phyloP scores from a whole-genome alignment of 768 basidiomycete species.

The Cystofilobasidium macerans region DNA sequence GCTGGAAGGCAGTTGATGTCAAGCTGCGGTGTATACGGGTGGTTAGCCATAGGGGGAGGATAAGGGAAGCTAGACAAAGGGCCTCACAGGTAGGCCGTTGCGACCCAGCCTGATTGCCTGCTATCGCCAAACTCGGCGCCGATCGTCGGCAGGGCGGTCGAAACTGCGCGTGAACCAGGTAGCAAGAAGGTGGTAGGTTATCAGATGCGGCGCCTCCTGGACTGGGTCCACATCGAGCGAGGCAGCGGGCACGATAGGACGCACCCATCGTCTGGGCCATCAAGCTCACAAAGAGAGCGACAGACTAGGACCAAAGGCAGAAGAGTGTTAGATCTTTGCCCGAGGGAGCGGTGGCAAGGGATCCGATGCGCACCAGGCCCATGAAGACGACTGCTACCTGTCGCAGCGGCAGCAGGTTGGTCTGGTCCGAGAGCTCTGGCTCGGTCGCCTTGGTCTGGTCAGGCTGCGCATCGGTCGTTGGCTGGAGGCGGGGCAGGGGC shows the following conservation, averaged over 20 bases:
- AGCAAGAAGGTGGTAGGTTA: no score
- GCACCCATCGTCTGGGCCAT: conserved; percentile 55
- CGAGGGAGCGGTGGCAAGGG: background rate
- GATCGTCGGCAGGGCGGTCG: conserved; percentile 63
- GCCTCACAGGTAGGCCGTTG: conserved; percentile 56
- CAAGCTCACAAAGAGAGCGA: conserved; percentile 53
- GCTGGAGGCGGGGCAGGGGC: no score
- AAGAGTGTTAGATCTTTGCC: no score
- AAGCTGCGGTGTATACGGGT: background rate
- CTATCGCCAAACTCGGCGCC: conserved; percentile 56
- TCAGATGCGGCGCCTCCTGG: no score
- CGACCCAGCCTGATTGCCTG: conserved; percentile 58
- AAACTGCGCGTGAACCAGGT: conserved; percentile 38
- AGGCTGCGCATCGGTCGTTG: no score
- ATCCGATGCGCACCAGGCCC: background rate
- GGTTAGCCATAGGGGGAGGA: background rate
- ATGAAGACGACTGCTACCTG: conserved; percentile 35
- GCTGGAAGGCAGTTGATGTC: conserved; percentile 51
- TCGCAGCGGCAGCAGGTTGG: conserved; percentile 57
- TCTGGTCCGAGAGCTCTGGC: conserved; percentile 60
- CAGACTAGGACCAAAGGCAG: conserved; percentile 41
- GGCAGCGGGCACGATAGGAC: no score
- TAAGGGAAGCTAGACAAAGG: background rate
- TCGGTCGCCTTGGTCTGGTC: no score
- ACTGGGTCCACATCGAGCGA: no score